Evolutionary conservation across 176 grass and related monocot species (phyloP), one percentile per base, ranked within the genome.

Genomic region (Otatea glauca): DNA sequence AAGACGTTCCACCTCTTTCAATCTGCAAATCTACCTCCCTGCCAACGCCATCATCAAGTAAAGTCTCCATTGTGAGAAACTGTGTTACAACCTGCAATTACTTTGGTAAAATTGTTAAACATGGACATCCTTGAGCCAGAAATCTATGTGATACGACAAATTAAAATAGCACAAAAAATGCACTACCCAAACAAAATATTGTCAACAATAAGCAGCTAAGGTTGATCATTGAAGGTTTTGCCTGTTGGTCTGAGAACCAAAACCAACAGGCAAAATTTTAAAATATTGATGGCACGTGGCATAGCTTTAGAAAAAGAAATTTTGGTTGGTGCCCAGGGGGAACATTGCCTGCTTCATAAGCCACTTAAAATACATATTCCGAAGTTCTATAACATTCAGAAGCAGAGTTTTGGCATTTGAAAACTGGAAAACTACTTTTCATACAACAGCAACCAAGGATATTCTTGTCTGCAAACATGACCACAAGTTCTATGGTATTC

Each of bases 11-110:
- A 83, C 93, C 96, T 89, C 96, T 94, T 94, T 99, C 93, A 25
- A 99, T 91, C 69, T 88, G 75, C 80, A 99, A 81, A 90, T 94
- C 78, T 76, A 99, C 89, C 80, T 92, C 91, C 58, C 39, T 78
- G 21, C 91, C 78, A 75, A 99, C 90, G 3, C 78, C 94, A 55
- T 91, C 81, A 86, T 99, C 96, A 88, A 99, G 93, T 92, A 95
- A 89, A 39, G 86, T 96, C 84, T 99, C 96, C 88, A 99, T 63
- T 84, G 56, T 86, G 65, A 99, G 93, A 89, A 99, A 99, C 79
- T 99, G 96, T 16, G 96, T 99, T 73, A 99, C 79, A 88, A 99
- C 96, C 96, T 99, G 89, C 80, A 86, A 50, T 70, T 82, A 74
- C 72, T 73, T 62, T 44, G 68, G 34, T 37, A 61, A 84, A 53